Base-by-base conservation (phyloP, 2,329 filamentous ascomycete species). In the Aspergillus fischeri region DNA sequence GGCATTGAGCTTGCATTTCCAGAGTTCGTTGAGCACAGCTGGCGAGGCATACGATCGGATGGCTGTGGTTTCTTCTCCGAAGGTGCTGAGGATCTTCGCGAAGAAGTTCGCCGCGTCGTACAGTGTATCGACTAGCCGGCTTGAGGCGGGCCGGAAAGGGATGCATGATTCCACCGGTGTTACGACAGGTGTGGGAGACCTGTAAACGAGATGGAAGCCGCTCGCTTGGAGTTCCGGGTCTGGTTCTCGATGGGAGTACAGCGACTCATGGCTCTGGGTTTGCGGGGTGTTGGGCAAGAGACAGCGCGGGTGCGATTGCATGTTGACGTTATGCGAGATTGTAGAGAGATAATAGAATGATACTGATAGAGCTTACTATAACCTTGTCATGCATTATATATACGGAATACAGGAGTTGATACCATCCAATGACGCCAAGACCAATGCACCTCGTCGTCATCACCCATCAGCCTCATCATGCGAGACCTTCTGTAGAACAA, bases 81-180 rank as follows among this genome's bases (percentile, higher is more conserved):
- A 60, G n/a, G n/a, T 48, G 24, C 20, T 20, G 7, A 51, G 29
- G 27, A 70, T 65, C 11, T 52, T 44, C 5, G 54, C 58, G 55
- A 66, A 68, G 49, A 64, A 63, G 8, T 53, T 32, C 17, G 60
- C 60, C 3, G 65, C 60, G 20, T 64, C 57, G 17, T 47, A 54
- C 7, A 69, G 45, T 1, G 61, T 56, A 4, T 38, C 48, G 50
- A 54, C 52, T 5, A 67, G 52, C 32, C 56, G 57, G 5, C 47
- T 47, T 45, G 60, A 56, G 11, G 63, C 63, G 27, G 51, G 49
- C 27, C 51, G 50, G 48, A 65, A 62, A 21, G 55, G 32, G 25
- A 55, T n/a, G 4, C 28, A n/a, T 24, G 53, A 17, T 17, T 51
- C 25, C 17, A 28, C 20, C 0, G 21, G 11, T 11, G 11, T 11